Evolutionary conservation across 129 eudicot species (phyloP), one percentile per base, ranked within the genome.

Genomic region (Scalesia atractyloides): DNA sequence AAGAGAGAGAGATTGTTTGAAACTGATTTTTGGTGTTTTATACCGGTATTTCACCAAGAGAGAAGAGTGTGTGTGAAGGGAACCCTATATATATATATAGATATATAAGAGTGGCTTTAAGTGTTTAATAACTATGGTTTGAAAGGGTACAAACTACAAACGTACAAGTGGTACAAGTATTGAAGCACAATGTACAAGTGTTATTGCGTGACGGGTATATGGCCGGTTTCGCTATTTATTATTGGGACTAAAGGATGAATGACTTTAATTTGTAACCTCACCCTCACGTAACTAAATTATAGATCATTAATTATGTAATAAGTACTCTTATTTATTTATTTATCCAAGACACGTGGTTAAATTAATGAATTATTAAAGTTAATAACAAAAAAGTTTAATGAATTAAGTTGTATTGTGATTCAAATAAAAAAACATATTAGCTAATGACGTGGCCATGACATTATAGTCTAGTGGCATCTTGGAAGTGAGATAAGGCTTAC

Each of bases 61-160:
- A 62, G 37, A 71, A 43, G 82, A 71, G 82, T 63, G 60, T 39
- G 46, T 64, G 57, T 75, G 73, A 75, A 56, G 73, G 73, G 47
- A 75, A 54, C 47, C 1, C 39, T 65, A 18, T 15, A 33, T 43
- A 60, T 57, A 72, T 8, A 39, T 5, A 5, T 37, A 4, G 8
- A 37, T 24, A n/a, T n/a, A n/a, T n/a, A 11, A 10, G 30, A 22
- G 66, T 57, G 67, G 46, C 22, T 41, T 18, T 72, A 41, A 41
- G 9, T 39, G 2, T 37, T 37, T 39, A n/a, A n/a, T 5, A 8
- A 67, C 58, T 54, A 14, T 41, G 26, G 66, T 56, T 56, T 11
- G 4, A 43, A 34, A 43, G 76, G 68, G 46, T 52, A 18, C 50
- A 57, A 57, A 72, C 19, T 52, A 12, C 50, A 57, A 43, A 72